Conservation (phyloP, 768 basidiomycete species). For the Naematelia aurantialba region DNA sequence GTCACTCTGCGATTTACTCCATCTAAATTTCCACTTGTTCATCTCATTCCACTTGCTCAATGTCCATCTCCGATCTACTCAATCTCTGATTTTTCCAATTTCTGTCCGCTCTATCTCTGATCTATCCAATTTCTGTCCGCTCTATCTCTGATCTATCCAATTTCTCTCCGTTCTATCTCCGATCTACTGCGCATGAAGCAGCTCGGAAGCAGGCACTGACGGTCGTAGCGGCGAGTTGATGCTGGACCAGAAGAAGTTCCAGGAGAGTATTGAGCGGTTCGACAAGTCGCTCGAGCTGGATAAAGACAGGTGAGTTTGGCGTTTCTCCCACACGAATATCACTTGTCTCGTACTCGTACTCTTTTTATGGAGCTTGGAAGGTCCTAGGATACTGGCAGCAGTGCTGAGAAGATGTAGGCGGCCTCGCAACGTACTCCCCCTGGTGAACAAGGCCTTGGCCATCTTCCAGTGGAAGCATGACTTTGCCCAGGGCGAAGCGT, state of each 20-base stretch:
- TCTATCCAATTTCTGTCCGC: no score
- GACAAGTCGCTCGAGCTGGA: slow-evolving; percentile 87
- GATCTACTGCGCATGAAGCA: background rate
- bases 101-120: no score
- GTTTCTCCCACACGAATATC: background rate
- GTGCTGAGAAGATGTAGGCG: slow-evolving; percentile 13
- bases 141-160: no score
- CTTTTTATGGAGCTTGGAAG: no score
- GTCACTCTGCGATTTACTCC: no score
- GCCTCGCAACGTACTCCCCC: slow-evolving; percentile 72
- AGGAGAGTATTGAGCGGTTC: slow-evolving; percentile 80
- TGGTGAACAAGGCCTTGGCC: slow-evolving; percentile 97
- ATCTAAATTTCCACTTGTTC: no score
- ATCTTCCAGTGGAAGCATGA: slow-evolving; percentile 96
- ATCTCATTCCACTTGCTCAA: no score
- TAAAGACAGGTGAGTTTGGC: slow-evolving; percentile 60
- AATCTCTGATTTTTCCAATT: no score
- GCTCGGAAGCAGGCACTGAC: background rate
- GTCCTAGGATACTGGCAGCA: background rate
- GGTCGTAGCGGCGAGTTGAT: slow-evolving; percentile 78
- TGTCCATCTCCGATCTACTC: no score
- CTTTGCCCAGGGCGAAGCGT: slow-evolving; percentile 54
- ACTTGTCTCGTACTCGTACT: no score
- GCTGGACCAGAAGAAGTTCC: slow-evolving; percentile 82
- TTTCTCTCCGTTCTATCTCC: no score